phyloP scores from a whole-genome alignment of 352 stramenopile genomes.

The Pythium myriotylum region DNA sequence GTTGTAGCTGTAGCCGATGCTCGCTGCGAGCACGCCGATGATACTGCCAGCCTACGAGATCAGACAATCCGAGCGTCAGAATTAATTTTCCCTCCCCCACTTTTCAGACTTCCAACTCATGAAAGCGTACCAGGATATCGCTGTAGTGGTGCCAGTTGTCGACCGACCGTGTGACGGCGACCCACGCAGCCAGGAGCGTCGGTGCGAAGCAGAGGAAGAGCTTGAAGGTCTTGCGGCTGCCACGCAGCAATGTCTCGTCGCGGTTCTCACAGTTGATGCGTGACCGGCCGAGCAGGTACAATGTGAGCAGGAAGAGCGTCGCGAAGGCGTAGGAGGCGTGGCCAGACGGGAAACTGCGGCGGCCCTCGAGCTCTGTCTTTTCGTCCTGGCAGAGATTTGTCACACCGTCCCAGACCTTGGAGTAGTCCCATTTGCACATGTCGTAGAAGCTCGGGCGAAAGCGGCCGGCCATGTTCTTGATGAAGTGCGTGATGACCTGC shows the following conservation, averaged over 20 bases:
- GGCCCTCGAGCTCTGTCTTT: constrained; percentile 56
- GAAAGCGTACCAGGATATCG: constrained; percentile 61
- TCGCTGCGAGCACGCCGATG: constrained; percentile 47
- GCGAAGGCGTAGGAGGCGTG: constrained; percentile 76
- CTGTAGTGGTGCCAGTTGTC: constrained; percentile 89
- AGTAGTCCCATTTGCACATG: constrained; percentile 74
- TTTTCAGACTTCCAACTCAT: no score
- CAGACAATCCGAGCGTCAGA: background rate
- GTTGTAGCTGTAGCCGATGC: constrained; percentile 67
- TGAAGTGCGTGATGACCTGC: constrained; percentile 67
- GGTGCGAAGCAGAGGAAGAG: constrained; percentile 71
- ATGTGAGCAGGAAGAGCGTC: constrained; percentile 73
- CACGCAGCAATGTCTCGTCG: constrained; percentile 47
- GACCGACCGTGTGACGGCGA: constrained; percentile 71
- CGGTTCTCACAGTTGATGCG: constrained; percentile 59
- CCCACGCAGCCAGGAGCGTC: constrained; percentile 64
- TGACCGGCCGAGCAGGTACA: constrained; percentile 73
- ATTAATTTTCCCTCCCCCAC: no score
- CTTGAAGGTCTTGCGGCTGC: constrained; percentile 61
- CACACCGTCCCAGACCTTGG: constrained; percentile 67
- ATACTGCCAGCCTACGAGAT: constrained; percentile 37
- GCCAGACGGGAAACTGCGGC: constrained; percentile 76
- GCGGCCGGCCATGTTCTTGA: constrained; percentile 65
- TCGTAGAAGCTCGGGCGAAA: constrained; percentile 79
- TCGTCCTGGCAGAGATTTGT: constrained; percentile 56